Base-by-base conservation (phyloP, 495 filamentous ascomycete genomes). In the Glonium stellatum region DNA sequence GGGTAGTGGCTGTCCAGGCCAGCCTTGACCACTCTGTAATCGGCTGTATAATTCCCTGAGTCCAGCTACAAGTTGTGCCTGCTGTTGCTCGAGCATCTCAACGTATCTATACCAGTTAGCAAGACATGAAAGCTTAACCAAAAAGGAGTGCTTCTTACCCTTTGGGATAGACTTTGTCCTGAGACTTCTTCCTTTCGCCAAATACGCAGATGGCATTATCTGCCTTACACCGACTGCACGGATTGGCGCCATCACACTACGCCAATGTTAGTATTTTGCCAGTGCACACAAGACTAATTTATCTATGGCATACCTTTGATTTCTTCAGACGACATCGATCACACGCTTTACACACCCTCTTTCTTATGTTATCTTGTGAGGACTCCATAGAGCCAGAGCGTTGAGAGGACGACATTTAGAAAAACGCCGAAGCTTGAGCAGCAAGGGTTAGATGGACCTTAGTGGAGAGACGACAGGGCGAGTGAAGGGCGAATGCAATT, bases 301-400 rank as follows among this genome's bases (percentile, higher is more conserved):
- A 15, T 11, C 65, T 25, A 55, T 39, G 47, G 62, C 72, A 49
- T 71, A 82, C 83, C 80, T 87, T 87, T 60, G 82, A 85, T 72
- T 87, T 87, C 75, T 86, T 87, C 73, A 86, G 81, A 60, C 84
- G 75, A 77, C 84, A 87, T 62, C 84, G 75, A 71, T 87, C 84
- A 64, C 84, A 87, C 22, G 84, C 84, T 71, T 86, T 87, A 77
- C 84, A 85, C 37, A 87, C 84, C 61, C 84, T 75, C 70, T 86
- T 86, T 54, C 72, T 59, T 23, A 65, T 62, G 25, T 70, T 71
- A 34, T 64, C 61, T 56, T 73, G 70, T 19, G 67, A 57, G 8
- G 69, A 64, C 36, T 63, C 60, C 63, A 63, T 63, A 42, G 66
- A 64, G 54, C 52, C 56, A 46, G 57, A 63, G 13, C 60, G 51